These are phyloP conservation scores for Cryptosporidium ubiquitum DNA, from an alignment of 169 alveolate species.

Conservation along the genomic window DNA sequence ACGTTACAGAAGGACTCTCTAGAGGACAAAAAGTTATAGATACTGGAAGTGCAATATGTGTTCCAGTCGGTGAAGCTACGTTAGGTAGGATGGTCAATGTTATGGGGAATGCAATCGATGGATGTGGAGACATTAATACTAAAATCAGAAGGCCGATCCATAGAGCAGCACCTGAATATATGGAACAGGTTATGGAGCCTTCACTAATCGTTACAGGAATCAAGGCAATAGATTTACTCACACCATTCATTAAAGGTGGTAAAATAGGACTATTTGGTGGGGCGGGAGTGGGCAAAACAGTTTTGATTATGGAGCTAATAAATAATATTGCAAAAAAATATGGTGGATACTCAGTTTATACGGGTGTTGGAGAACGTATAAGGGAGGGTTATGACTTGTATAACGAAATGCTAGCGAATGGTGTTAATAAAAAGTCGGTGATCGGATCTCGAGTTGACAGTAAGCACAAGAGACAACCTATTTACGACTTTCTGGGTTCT, in stretches of 20 bases:
- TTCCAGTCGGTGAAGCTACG: conserved; percentile 89
- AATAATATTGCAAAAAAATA: conserved; percentile 97
- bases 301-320: conserved; percentile 96
- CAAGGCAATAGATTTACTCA: conserved; percentile 95
- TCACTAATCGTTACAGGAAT: conserved; percentile 93
- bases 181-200: conserved; percentile 93
- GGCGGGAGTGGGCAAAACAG: conserved; percentile 99
- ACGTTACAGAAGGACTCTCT: conserved; percentile 97
- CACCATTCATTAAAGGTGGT: conserved; percentile 99
- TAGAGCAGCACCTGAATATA: conserved; percentile 95
- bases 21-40: conserved; percentile 95
- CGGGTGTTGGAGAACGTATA: conserved; percentile 99
- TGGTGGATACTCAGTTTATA: conserved; percentile 98
- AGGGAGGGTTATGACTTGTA: conserved; percentile 98
- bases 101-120: conserved; percentile 98
- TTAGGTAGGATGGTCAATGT: conserved; percentile 97
- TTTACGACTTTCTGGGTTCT: conserved; percentile 89
- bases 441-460: background rate
- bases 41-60: conserved; percentile 94
- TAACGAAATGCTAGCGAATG: conserved; percentile 95
- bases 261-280: conserved; percentile 99
- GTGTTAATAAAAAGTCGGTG: conserved; percentile 81
- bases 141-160: conserved; percentile 90
- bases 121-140: conserved; percentile 94
- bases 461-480: conserved; percentile 12